Conservation (phyloP, 2,329 filamentous ascomycete species). For the Elsinoe necatrix region DNA sequence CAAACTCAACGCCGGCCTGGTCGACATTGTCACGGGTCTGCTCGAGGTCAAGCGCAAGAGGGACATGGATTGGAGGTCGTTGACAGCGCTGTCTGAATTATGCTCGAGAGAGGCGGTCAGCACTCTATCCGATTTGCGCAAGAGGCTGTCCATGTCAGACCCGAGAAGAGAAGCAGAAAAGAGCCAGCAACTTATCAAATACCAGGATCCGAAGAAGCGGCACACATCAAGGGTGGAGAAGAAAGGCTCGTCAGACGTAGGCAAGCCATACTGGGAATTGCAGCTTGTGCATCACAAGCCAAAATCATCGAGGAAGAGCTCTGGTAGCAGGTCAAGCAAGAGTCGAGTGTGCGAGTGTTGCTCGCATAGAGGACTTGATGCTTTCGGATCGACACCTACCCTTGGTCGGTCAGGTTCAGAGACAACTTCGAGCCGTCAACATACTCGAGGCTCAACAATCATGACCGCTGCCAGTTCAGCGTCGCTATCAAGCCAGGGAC, state of each 20-base stretch:
- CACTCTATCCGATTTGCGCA: neutral
- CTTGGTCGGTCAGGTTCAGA: neutral
- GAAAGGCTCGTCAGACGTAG: neutral
- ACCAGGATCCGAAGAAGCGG: neutral
- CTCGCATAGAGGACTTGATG: neutral
- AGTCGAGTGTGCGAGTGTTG: neutral
- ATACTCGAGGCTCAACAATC: neutral
- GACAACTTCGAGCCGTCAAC: neutral
- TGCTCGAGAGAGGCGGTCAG: neutral
- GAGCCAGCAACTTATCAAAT: neutral
- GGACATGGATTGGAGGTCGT: neutral
- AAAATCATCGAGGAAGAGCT: neutral
- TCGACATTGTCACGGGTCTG: neutral
- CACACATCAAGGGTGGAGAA: neutral
- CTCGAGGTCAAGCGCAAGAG: neutral
- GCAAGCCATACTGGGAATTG: conserved; percentile 9
- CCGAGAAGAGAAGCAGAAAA: neutral
- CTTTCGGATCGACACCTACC: neutral
- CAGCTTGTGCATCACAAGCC: conserved; percentile 8
- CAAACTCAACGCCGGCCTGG: conserved; percentile 8
- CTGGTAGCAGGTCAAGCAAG: neutral
- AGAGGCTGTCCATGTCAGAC: neutral
- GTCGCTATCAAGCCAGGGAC: neutral
- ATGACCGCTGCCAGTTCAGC: neutral
- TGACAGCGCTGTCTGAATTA: neutral